Percentiles rank a stretch among this genome's conserved stretches.
These are phyloP conservation scores for Liriodendron chinense DNA, from an alignment of 164 flowering plant species.

Conservation along the genomic window DNA sequence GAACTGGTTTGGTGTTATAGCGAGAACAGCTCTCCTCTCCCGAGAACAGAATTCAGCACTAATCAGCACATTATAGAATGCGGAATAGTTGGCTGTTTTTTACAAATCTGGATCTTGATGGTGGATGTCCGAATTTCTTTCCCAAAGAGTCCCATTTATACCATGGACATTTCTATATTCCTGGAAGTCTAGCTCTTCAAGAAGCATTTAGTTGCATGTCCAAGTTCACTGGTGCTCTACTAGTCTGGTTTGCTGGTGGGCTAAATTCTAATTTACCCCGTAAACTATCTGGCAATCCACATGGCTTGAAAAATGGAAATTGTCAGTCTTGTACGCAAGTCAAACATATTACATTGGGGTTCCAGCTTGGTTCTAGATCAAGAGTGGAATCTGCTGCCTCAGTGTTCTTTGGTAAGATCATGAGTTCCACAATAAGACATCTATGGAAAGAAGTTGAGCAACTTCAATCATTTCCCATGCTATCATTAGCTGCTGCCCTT, in stretches of 20 bases:
- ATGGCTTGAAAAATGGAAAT: conserved; percentile 23
- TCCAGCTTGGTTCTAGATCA: conserved; percentile 24
- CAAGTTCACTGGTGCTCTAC: conserved; percentile 54
- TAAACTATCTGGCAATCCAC: conserved; percentile 22
- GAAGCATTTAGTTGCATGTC: conserved; percentile 68
- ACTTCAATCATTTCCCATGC: conserved; percentile 45
- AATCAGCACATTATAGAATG: conserved; percentile 22
- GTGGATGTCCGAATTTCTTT: conserved; percentile 35
- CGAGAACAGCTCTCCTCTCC: not conserved
- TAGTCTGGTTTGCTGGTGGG: conserved; percentile 39
- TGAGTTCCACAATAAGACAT: conserved; percentile 34
- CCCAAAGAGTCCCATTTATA: conserved; percentile 36
- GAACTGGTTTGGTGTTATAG: not conserved
- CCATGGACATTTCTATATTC: conserved; percentile 25
- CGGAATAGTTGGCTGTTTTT: conserved; percentile 40
- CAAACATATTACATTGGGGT: conserved; percentile 29
- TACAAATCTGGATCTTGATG: conserved; percentile 42
- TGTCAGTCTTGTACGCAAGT: conserved; percentile 25
- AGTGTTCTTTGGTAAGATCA: conserved; percentile 34
- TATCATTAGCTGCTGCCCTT: conserved; percentile 70
- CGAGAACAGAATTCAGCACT: not conserved
- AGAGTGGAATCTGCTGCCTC: conserved; percentile 24
- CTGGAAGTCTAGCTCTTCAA: conserved; percentile 57
- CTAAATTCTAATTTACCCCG: conserved; percentile 27
- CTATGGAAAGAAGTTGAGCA: conserved; percentile 38